Evolutionary conservation across 257 asterid species (phyloP).

Genomic region (Przewalskia tangutica): DNA sequence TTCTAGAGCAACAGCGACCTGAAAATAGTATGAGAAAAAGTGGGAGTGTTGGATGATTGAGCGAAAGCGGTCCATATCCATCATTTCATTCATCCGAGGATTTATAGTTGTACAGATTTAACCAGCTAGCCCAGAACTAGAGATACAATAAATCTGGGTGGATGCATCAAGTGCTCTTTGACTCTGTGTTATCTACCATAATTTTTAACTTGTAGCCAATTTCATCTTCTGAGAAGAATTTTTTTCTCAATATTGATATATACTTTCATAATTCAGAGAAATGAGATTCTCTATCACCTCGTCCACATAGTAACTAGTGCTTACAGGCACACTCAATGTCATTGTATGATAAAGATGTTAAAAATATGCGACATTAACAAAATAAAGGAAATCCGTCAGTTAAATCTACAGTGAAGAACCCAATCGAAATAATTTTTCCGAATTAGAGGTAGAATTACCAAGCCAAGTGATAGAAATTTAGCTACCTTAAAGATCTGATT

Average conservation of each 20-base stretch:
- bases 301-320: not conserved
- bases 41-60: not conserved
- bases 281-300: not conserved
- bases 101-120: not conserved
- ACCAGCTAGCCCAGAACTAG: not conserved
- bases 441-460: not conserved
- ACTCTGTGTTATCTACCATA: not conserved
- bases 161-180: not conserved
- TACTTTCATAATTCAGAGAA: not conserved
- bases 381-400: not conserved
- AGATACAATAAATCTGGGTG: not conserved
- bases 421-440: not conserved
- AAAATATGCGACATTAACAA: not conserved
- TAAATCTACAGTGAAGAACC: not conserved
- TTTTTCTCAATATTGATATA: not conserved
- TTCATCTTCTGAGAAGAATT: not conserved
- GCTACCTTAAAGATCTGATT: not conserved
- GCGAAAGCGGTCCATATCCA: not conserved
- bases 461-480: not conserved
- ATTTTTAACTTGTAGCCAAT: not conserved
- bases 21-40: constrained; percentile 11
- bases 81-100: not conserved
- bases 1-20: constrained; percentile 98
- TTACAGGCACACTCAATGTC: not conserved
- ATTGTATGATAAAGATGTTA: not conserved